These are phyloP conservation scores for Colletotrichum theobromicola DNA, from an alignment of 2,329 filamentous ascomycete genomes.

Conservation along the genomic window DNA sequence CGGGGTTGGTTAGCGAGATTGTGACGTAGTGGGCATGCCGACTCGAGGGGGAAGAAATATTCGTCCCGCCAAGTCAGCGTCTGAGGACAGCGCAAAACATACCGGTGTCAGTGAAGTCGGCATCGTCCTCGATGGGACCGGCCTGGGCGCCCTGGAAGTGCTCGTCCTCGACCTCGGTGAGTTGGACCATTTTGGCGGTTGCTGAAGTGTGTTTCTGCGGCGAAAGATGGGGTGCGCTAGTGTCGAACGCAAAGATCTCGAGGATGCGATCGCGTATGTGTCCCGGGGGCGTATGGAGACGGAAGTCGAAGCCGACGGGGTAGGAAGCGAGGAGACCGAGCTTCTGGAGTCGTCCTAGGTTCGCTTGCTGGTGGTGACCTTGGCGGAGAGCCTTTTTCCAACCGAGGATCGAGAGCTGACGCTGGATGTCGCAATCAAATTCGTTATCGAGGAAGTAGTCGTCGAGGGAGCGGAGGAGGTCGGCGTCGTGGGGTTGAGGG, in stretches of 20 bases:
- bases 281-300: slow-evolving; percentile 4
- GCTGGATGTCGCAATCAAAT: background rate
- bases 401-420: background rate
- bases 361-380: background rate
- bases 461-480: background rate
- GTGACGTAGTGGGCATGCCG: background rate
- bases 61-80: background rate
- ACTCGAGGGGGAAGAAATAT: background rate
- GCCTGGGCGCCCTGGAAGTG: slow-evolving; percentile 80
- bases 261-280: background rate
- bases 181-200: slow-evolving; percentile 80
- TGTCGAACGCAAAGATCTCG: background rate
- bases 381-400: slow-evolving; percentile 4
- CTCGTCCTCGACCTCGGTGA: slow-evolving; percentile 96
- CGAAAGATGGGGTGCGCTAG: background rate
- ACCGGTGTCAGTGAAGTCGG: slow-evolving; percentile 96
- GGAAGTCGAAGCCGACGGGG: slow-evolving; percentile 1
- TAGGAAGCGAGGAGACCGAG: background rate
- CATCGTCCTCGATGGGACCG: slow-evolving; percentile 80
- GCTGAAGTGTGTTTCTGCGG: background rate
- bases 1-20: background rate
- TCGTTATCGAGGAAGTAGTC: background rate
- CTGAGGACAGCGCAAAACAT: slow-evolving; percentile 34
- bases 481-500: slow-evolving; percentile 4
- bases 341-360: background rate